These are phyloP conservation scores for Allomyces arbusculus DNA, from an alignment of 192 early-diverging fungal genomes.

Conservation along the genomic window DNA sequence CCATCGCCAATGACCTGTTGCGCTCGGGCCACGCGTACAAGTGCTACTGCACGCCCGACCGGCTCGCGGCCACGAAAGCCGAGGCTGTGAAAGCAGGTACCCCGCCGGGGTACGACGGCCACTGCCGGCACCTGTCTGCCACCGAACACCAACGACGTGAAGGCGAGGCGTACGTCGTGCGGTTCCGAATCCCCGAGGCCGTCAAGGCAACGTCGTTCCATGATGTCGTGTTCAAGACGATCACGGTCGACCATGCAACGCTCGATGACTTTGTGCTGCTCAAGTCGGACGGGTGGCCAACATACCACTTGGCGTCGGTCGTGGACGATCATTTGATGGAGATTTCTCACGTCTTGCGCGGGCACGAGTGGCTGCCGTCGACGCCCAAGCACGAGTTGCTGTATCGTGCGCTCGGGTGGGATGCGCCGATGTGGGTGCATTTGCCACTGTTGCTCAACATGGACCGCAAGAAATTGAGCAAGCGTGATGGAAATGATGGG, in stretches of 20 bases:
- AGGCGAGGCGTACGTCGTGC: slow-evolving; percentile 40
- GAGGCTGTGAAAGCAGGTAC: slow-evolving; percentile 29
- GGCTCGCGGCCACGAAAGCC: slow-evolving; percentile 35
- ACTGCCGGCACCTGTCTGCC: slow-evolving; percentile 45
- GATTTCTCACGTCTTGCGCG: slow-evolving; percentile 79
- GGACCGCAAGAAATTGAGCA: slow-evolving; percentile 73
- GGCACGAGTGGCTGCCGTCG: slow-evolving; percentile 88
- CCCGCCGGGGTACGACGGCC: slow-evolving; percentile 53
- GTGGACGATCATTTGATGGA: slow-evolving; percentile 82
- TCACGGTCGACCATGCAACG: slow-evolving; percentile 47
- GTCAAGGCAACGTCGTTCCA: slow-evolving; percentile 12
- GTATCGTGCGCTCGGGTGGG: slow-evolving; percentile 65
- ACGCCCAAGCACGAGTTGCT: slow-evolving; percentile 79
- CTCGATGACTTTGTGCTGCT: slow-evolving; percentile 77
- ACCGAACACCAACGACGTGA: slow-evolving; percentile 34
- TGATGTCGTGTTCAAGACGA: slow-evolving; percentile 55
- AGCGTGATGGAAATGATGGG: slow-evolving; percentile 64
- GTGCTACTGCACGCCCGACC: slow-evolving; percentile 65
- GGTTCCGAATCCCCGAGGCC: slow-evolving; percentile 26
- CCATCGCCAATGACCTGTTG: slow-evolving; percentile 43
- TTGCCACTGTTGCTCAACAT: slow-evolving; percentile 69
- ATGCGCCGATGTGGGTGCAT: slow-evolving; percentile 57
- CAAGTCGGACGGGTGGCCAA: slow-evolving; percentile 81
- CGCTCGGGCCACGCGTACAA: slow-evolving; percentile 57
- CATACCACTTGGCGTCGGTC: slow-evolving; percentile 89